Evolutionary conservation across 108 stramenopile genomes (phyloP).

Genomic region (Nitzschia putrida): DNA sequence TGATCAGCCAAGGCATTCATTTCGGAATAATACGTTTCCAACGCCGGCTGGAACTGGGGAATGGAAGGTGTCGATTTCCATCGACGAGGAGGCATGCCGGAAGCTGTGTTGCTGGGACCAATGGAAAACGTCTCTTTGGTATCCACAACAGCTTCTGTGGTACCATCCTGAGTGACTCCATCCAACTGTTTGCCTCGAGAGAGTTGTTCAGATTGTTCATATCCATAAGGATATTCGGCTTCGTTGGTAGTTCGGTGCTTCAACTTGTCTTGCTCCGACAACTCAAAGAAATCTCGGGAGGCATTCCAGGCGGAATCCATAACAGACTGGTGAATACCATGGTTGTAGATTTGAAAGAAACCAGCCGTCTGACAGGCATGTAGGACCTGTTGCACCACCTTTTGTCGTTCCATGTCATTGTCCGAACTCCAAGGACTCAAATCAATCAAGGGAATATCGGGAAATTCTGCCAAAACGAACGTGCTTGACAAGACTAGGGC

Average conservation of each 20-base stretch:
- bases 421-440: slow-evolving; percentile 21
- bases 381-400: slow-evolving; percentile 48
- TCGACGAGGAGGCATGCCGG: slow-evolving; percentile 73
- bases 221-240: slow-evolving; percentile 76
- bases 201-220: slow-evolving; percentile 62
- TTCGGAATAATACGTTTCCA: slow-evolving; percentile 58
- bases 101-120: slow-evolving; percentile 55
- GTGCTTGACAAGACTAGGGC: too few species aligned
- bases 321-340: slow-evolving; percentile 50
- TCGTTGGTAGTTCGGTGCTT: slow-evolving; percentile 35
- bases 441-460: slow-evolving; percentile 28
- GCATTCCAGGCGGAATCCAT: slow-evolving; percentile 52
- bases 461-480: not conserved
- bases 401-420: slow-evolving; percentile 18
- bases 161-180: slow-evolving; percentile 16
- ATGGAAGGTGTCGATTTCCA: slow-evolving; percentile 34
- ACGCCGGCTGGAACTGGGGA: slow-evolving; percentile 34
- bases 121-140: slow-evolving; percentile 85
- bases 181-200: slow-evolving; percentile 43
- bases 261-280: slow-evolving; percentile 49
- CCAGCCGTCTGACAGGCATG: slow-evolving; percentile 68
- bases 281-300: slow-evolving; percentile 70
- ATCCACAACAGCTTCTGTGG: slow-evolving; percentile 39
- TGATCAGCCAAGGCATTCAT: slow-evolving; percentile 67
- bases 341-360: slow-evolving; percentile 73